Conservation (phyloP, 2,329 filamentous ascomycete species). For the Colletotrichum godetiae region DNA sequence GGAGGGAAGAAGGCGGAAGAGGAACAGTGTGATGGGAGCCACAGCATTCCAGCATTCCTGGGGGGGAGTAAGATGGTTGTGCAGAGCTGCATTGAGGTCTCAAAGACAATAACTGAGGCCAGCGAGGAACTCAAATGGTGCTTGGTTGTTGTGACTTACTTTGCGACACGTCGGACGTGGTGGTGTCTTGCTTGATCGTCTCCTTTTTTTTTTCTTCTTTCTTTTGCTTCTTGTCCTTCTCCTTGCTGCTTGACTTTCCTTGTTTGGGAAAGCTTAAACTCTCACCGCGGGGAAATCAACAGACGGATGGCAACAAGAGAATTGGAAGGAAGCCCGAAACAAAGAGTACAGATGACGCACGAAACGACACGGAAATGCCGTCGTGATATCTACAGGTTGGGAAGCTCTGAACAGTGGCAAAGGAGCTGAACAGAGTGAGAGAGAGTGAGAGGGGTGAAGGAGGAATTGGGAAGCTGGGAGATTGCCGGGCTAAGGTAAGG, state of each 20-base stretch:
- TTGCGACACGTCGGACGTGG: conserved; percentile 24
- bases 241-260: conserved; percentile 4
- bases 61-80: background rate
- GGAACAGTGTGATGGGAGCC: background rate
- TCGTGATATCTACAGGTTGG: conserved; percentile 24
- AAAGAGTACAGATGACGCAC: conserved; percentile 1
- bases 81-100: conserved; percentile 17
- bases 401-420: conserved; percentile 21
- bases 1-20: background rate
- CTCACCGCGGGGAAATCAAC: conserved; percentile 3
- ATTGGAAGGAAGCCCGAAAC: background rate
- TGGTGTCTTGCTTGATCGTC: background rate
- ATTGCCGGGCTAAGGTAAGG: background rate
- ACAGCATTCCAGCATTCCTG: conserved; percentile 23
- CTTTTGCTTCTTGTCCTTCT: background rate
- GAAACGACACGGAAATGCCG: conserved; percentile 10
- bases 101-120: conserved; percentile 10
- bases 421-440: conserved; percentile 16
- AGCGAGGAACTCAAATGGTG: background rate
- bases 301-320: background rate
- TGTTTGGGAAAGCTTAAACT: conserved; percentile 6
- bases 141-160: conserved; percentile 15
- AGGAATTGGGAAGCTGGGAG: conserved; percentile 7
- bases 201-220: conserved; percentile 11
- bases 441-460: background rate